A percentile compares a stretch with the other conserved stretches of the same genome.
phyloP scores from a whole-genome alignment of 108 stramenopile genomes.

The Cyclotella atomus region DNA sequence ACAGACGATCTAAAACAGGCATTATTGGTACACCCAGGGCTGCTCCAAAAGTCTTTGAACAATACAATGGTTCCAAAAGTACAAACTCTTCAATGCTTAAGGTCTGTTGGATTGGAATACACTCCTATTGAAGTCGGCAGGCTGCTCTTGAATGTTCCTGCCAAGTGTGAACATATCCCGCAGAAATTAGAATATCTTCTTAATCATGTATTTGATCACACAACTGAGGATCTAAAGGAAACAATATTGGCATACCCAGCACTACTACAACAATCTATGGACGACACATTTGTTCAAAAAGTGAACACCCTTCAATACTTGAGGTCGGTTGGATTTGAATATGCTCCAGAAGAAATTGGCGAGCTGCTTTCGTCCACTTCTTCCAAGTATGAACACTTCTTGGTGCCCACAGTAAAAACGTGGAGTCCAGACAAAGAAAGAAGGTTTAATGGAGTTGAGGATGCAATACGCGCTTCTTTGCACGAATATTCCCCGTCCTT shows the following conservation, averaged over 20 bases:
- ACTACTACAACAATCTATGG: constrained; percentile 24
- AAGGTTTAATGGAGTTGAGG: constrained; percentile 6
- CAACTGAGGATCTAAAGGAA: constrained; percentile 19
- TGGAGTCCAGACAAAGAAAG: constrained; percentile 14
- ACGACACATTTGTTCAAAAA: constrained; percentile 19
- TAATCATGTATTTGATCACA: constrained; percentile 19
- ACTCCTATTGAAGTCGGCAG: too few species aligned
- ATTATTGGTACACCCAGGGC: constrained; percentile 10
- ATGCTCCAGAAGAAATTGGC: constrained; percentile 16
- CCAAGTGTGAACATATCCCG: too few species aligned
- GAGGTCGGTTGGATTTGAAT: constrained; percentile 28
- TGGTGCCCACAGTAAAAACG: constrained; percentile 21
- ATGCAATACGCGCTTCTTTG: constrained; percentile 6
- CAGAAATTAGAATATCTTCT: constrained; percentile 34
- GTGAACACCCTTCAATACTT: constrained; percentile 16
- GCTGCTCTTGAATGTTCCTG: too few species aligned
- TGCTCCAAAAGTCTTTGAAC: constrained; percentile 24
- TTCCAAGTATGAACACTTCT: constrained; percentile 17
- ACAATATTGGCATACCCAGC: constrained; percentile 12
- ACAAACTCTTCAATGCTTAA: too few species aligned
- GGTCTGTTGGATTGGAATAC: too few species aligned
- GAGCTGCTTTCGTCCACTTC: constrained; percentile 12
- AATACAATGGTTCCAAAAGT: constrained; percentile 16
- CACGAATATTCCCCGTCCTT: constrained; percentile 14
- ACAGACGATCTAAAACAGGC: constrained; percentile 20